phyloP scores from a whole-genome alignment of 306 rosid genomes.

The Psophocarpus tetragonolobus region DNA sequence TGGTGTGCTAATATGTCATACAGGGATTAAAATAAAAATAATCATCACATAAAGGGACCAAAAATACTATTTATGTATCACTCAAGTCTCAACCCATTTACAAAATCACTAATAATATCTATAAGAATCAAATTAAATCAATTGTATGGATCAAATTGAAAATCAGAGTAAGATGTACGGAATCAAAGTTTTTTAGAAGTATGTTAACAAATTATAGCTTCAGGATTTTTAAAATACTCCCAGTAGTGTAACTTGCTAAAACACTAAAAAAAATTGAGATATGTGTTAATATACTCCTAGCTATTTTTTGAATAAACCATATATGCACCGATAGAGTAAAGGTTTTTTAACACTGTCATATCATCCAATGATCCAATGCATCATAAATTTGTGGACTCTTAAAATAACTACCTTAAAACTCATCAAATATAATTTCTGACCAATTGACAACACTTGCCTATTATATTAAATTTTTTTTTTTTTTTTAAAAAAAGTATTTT shows the following conservation, averaged over 20 bases:
- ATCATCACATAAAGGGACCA: neutral
- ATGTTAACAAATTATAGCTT: neutral
- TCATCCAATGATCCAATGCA: neutral
- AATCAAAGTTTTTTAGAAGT: neutral
- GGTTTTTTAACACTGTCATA: neutral
- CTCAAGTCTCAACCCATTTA: too few relatives aligned
- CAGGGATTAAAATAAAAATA: neutral
- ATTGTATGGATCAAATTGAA: neutral
- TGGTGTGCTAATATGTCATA: neutral
- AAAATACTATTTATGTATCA: neutral
- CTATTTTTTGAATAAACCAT: neutral
- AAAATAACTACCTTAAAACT: neutral
- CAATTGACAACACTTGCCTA: neutral
- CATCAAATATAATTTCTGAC: neutral
- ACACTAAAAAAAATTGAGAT: neutral
- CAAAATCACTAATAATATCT: neutral
- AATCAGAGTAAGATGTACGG: neutral
- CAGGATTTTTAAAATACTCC: neutral
- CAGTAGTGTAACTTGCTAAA: neutral
- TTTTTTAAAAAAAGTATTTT: neutral
- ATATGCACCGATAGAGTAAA: neutral
- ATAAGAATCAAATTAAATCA: neutral
- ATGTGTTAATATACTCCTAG: neutral
- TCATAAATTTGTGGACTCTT: neutral
- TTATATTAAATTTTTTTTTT: neutral